phyloP scores from a whole-genome alignment of 208 protist species.

The Leishmania guyanensis region DNA sequence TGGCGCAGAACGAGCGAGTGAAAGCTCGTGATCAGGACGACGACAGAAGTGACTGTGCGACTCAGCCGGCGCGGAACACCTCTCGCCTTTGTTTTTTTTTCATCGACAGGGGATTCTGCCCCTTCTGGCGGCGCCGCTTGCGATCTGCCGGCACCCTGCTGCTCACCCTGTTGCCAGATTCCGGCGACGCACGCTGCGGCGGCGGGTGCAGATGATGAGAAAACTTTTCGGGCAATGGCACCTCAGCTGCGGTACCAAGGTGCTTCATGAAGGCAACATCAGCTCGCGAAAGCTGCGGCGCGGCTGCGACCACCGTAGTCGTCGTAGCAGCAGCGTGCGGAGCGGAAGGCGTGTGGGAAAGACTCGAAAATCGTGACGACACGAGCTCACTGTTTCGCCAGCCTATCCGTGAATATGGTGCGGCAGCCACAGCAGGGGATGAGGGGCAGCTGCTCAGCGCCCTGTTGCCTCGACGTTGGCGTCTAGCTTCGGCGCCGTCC shows the following conservation, averaged over 20 bases:
- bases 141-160: not conserved
- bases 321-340: not conserved
- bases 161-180: not conserved
- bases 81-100: conserved; percentile 80
- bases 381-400: not conserved
- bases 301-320: conserved; percentile 24
- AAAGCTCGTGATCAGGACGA: not conserved
- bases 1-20: not conserved
- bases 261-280: conserved; percentile 68
- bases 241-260: conserved; percentile 25
- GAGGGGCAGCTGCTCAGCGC: not conserved
- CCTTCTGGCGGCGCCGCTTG: conserved; percentile 27
- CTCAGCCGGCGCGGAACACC: conserved; percentile 54
- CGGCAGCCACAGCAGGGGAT: not conserved
- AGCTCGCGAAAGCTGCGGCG: conserved; percentile 37
- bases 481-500: not conserved
- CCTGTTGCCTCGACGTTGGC: not conserved
- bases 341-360: not conserved
- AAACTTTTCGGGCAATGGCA: conserved; percentile 14
- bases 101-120: conserved; percentile 80
- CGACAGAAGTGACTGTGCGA: not conserved
- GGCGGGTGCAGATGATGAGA: not conserved
- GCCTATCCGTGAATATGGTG: not conserved
- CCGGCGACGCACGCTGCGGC: not conserved
- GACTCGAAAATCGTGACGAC: not conserved